Base-by-base conservation (phyloP, 78 protist genomes). In the Salpingoeca rosetta region DNA sequence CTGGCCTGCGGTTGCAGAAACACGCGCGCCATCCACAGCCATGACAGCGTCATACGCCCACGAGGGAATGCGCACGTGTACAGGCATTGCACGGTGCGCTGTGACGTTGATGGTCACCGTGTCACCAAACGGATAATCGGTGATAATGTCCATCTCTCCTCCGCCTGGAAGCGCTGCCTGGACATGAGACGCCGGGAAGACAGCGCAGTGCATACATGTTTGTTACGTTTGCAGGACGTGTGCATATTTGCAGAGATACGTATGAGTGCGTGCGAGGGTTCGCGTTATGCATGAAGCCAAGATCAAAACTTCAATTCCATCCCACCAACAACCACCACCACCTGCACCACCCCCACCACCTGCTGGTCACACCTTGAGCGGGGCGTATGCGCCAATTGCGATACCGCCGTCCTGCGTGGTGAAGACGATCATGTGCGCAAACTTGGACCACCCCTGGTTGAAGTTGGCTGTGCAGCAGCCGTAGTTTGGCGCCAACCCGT, bases 381-480 rank as follows among this genome's bases (percentile, higher is more conserved):
- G 86, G 26, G 84, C 84, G 74, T 51, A 78, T 37, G 36, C 12
- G 37, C 78, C 76, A 17, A 87, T 74, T 38, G 38, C 86, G 26
- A 87, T 26, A 10, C 43, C 44, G 44, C 86, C 86, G 39, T 76
- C 81, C 40, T 40, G 1, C 3, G 41, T 0, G 40, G 25, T 0
- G 77, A 2, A 37, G 26, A 79, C 0, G 38, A 65, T 10, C 22
- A 0, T 38, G 35, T 56, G 0, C 0, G 84, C 87, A 37, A 75
- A 84, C 83, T 88, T 88, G 17, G 82, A 82, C 86, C 90, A 88
- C 2, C 80, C 90, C 65, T 88, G 90, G 44, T 44, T 3, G 36
- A 42, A 44, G 76, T 88, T 88, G 39, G 90, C 90, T 17, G 90
- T 88, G 83, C 90, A 88, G 77, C 90, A 88, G 31, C 90, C 90